Evolutionary conservation across 768 basidiomycete genomes (phyloP).

Genomic region (Tulasnella sp.): DNA sequence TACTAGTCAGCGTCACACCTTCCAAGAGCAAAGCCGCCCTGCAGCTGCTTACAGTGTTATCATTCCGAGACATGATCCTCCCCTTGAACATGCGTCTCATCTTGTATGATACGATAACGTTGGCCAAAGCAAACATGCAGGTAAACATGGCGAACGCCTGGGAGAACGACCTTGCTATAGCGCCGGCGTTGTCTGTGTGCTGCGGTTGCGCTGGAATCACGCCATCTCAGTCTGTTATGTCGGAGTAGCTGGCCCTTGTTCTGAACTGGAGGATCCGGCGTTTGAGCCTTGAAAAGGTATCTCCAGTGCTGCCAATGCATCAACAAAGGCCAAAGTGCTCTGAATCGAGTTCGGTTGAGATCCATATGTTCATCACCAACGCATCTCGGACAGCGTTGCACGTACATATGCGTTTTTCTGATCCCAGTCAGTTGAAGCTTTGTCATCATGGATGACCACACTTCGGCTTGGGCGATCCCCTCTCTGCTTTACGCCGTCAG

Average conservation of each 20-base stretch:
- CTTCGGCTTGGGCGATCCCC: not conserved
- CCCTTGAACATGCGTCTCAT: not conserved
- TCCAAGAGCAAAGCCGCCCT: not conserved
- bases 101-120: not conserved
- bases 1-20: not conserved
- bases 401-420: not conserved
- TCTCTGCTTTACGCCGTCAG: not conserved
- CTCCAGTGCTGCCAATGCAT: not conserved
- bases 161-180: not conserved
- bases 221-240: not conserved
- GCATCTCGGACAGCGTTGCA: not conserved
- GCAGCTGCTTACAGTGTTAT: not conserved
- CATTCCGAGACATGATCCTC: not conserved
- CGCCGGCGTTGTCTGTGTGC: not conserved
- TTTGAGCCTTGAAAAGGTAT: not conserved
- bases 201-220: not conserved
- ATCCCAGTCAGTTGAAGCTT: constrained; percentile 3
- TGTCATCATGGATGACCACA: not conserved
- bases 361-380: not conserved
- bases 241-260: not conserved
- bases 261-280: not conserved
- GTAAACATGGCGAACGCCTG: constrained; percentile 1
- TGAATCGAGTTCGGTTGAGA: not conserved
- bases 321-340: not conserved
- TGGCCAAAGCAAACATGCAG: not conserved